These are phyloP conservation scores for Neolentinus lepideus DNA, from an alignment of 1,284 basidiomycete species.

Conservation along the genomic window DNA sequence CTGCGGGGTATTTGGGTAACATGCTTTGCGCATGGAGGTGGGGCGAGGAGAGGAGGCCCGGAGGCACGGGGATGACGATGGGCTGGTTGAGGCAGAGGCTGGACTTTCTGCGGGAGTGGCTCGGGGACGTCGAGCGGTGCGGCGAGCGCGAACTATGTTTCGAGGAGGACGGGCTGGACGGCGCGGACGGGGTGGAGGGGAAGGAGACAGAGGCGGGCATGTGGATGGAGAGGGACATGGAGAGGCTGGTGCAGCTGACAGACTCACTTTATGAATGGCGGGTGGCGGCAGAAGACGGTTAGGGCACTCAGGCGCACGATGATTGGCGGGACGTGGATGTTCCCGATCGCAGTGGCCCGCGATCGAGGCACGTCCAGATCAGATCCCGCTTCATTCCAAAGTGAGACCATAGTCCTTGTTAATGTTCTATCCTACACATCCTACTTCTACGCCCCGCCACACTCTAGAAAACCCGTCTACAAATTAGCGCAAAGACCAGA, in stretches of 20 bases:
- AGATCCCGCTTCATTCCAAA: background rate
- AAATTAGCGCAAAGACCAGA: constrained; percentile 54
- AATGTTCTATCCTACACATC: too few relatives aligned
- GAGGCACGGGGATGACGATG: constrained; percentile 39
- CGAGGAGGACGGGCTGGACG: background rate
- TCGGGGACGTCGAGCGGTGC: background rate
- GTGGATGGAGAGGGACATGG: too few relatives aligned
- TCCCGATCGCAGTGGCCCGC: too few relatives aligned
- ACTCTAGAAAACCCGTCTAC: constrained; percentile 49
- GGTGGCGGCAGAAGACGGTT: too few relatives aligned
- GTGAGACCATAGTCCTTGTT: too few relatives aligned
- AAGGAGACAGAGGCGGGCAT: too few relatives aligned
- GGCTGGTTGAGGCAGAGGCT: constrained; percentile 4
- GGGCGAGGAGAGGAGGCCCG: constrained; percentile 46
- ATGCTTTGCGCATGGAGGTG: constrained; percentile 43
- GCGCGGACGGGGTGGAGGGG: too few relatives aligned
- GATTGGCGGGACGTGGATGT: too few relatives aligned
- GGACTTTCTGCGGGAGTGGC: constrained; percentile 3
- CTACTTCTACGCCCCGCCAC: too few relatives aligned
- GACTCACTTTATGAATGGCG: too few relatives aligned
- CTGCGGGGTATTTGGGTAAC: constrained; percentile 27
- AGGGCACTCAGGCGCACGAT: too few relatives aligned
- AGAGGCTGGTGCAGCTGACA: too few relatives aligned
- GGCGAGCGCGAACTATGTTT: constrained; percentile 1
- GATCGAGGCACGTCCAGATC: background rate